Percentiles rank a stretch among this genome's conserved stretches.
Evolutionary conservation across 2,329 filamentous ascomycete species (phyloP).

Genomic region (Aspergillus chevalieri): DNA sequence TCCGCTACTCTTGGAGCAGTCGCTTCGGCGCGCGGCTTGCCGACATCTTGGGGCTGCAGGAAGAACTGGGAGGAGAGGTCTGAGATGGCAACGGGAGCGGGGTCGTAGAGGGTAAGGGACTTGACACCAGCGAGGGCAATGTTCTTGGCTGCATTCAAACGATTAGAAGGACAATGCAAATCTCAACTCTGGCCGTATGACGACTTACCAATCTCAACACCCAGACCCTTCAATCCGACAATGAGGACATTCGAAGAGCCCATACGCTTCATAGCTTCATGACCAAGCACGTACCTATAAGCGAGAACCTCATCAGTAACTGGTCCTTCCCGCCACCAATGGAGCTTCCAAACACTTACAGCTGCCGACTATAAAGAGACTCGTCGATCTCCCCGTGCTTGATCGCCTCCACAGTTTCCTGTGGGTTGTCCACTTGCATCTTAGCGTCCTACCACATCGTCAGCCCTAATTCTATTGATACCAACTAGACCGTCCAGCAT

Average conservation of each 20-base stretch:
- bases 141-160: constrained; percentile 67
- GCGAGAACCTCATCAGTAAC: neutral
- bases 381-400: constrained; percentile 63
- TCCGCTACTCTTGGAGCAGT: constrained; percentile 87
- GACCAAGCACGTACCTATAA: constrained; percentile 60
- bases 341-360: constrained; percentile 30
- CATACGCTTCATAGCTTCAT: constrained; percentile 97
- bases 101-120: constrained; percentile 89
- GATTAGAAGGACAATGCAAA: neutral
- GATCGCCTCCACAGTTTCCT: constrained; percentile 54
- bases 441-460: constrained; percentile 42
- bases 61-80: constrained; percentile 98
- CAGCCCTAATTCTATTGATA: neutral
- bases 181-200: neutral
- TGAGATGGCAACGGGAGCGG: constrained; percentile 71
- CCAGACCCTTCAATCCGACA: constrained; percentile 84
- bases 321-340: neutral
- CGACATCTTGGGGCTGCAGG: constrained; percentile 78
- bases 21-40: constrained; percentile 80
- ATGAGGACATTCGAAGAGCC: constrained; percentile 89
- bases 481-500: constrained; percentile 15
- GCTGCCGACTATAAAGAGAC: constrained; percentile 61
- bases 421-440: constrained; percentile 58
- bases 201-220: constrained; percentile 71
- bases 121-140: constrained; percentile 97